Base-by-base conservation (phyloP, 108 stramenopile species). In the Nitzschia palea region DNA sequence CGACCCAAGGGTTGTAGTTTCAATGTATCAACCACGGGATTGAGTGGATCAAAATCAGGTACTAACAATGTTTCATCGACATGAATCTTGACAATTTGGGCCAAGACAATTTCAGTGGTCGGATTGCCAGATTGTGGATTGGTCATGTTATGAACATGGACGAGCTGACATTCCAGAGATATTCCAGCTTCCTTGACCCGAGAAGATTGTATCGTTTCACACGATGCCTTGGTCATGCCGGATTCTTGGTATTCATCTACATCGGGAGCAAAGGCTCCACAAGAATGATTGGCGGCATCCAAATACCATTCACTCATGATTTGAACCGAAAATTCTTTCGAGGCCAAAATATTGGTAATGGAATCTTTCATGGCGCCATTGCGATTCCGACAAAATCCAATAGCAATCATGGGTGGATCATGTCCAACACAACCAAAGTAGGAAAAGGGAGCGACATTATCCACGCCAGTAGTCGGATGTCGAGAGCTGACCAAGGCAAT, bases 401-500 rank as follows among this genome's bases (percentile, higher is more conserved):
- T 65, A 18, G 71, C 65, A 10, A 73, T 18, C 65, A 73, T 73
- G 64, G 71, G 71, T 18, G 71, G 71, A 56, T 73, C 64, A 27
- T 73, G 71, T n/a, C 28, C 65, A 35, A 67, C 54, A 8, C 29
- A 36, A 18, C 65, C 64, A 59, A 67, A 66, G 44, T 73, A 73
- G 71, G 61, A 63, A 51, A 65, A 73, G 33, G 71, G 71, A 44
- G 71, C 34, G 4, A 65, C 55, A 51, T 73, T 73, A 55, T 58
- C 63, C 25, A 73, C 29, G 2, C 44, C 45, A 23, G 71, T 66
- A 8, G 35, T 55, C 4, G 37, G 54, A 36, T 73, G 32, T 4
- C 14, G 22, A 0, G 44, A 25, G 31, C 35, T 45, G 6, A 73
- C 45, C 18, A 73, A 47, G 0, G 71, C 71, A 51, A 73, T 67